phyloP scores from a whole-genome alignment of 352 stramenopile genomes.

The Phytophthora podocarpi region DNA sequence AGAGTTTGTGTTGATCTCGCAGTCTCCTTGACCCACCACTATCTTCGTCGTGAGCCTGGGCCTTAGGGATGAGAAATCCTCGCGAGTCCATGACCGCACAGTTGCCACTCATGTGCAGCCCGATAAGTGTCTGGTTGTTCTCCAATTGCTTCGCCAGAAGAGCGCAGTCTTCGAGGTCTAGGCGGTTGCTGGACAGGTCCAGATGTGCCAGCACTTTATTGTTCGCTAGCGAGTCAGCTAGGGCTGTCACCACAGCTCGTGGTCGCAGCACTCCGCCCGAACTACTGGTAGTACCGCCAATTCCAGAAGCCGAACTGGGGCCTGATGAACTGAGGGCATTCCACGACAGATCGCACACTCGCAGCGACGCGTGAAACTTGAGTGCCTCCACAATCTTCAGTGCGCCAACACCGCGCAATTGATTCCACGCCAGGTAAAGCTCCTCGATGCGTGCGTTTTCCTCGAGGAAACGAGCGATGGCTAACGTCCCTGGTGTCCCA shows the following conservation, averaged over 20 bases:
- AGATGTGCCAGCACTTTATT: constrained; percentile 79
- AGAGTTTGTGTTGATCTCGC: constrained; percentile 78
- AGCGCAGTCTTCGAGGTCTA: constrained; percentile 65
- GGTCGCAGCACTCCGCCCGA: constrained; percentile 30
- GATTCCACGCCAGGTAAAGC: constrained; percentile 79
- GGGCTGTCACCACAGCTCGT: constrained; percentile 53
- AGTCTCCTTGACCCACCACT: constrained; percentile 34
- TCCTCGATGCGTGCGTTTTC: constrained; percentile 82
- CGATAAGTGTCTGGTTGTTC: constrained; percentile 75
- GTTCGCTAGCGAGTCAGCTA: constrained; percentile 70
- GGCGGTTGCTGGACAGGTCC: constrained; percentile 73
- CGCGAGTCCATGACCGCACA: constrained; percentile 66
- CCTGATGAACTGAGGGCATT: constrained; percentile 64
- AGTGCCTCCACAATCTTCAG: constrained; percentile 77
- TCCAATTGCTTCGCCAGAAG: constrained; percentile 68
- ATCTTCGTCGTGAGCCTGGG: constrained; percentile 39
- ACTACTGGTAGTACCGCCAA: neutral
- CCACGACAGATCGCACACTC: constrained; percentile 78
- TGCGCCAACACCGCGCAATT: constrained; percentile 66
- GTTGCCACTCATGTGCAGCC: constrained; percentile 81
- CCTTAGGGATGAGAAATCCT: constrained; percentile 67
- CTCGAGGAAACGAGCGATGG: constrained; percentile 73
- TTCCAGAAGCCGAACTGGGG: constrained; percentile 5
- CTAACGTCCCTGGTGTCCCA: constrained; percentile 56
- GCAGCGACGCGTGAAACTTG: constrained; percentile 74